Evolutionary conservation across 1,284 basidiomycete species (phyloP), one percentile per base, ranked within the genome.

Genomic region (Cryptococcus deneoformans): DNA sequence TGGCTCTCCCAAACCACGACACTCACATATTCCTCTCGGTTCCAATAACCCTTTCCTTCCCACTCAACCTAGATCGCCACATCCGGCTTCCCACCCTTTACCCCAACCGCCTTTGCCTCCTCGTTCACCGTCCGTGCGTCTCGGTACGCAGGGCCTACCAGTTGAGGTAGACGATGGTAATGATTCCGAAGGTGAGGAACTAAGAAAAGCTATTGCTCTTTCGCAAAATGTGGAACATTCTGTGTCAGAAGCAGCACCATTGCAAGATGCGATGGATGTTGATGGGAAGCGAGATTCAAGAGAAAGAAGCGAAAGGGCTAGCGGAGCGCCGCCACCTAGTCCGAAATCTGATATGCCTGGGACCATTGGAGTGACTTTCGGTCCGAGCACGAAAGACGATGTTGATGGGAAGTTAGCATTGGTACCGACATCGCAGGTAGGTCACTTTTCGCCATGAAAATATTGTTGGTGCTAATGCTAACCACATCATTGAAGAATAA

Each of bases 281-380:
- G 59, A 58, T 24, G 53, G 49, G 5, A 51, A 60, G 7, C 42
- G 65, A 5, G 42, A 52, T 1, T 63, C 68, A 24, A 52, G 69
- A 35, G 71, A 71, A 54, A 61, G 74, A 42, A 69, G 64, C 34
- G 64, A 71, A 4, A 62, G 74, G 39, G 72, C 74, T 2, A 61
- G 58, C 46, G 67, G 66, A 7, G 69, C 69, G 2, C 74, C 74
- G 1, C 74, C 74, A 4, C 72, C 74, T 10, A 69, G 66, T 38
- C 71, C 72, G 16, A 53, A 54, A 50, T 42, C 47, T 36, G 38
- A 53, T 39, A 57, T 38, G 14, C 43, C 43, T 8, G 46, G 34
- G 29, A 52, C 53, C 16, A 44, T 59, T 35, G 53, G 49, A 14
- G 40, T 65, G 43, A 36, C 64, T 5, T 76, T 75, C 61, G 72